Evolutionary conservation across 371 early-diverging fungal genomes (phyloP).

Genomic region (Rhizopus arrhizus): DNA sequence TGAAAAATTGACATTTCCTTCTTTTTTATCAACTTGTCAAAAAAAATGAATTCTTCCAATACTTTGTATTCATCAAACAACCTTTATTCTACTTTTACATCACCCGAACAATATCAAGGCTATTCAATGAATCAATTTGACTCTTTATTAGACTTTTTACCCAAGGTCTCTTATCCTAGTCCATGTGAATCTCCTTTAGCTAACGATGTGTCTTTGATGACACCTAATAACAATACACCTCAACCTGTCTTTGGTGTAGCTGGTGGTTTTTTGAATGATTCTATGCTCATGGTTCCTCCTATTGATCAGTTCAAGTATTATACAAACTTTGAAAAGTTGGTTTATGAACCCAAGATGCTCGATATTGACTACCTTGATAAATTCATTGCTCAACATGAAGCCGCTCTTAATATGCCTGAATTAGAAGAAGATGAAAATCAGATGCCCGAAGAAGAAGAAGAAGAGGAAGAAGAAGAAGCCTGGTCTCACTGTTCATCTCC

Average conservation of each 20-base stretch:
- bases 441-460: conserved; percentile 7
- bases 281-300: conserved; percentile 29
- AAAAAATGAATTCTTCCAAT: background rate
- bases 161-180: conserved; percentile 23
- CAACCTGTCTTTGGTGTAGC: conserved; percentile 1
- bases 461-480: conserved; percentile 3
- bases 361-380: conserved; percentile 27
- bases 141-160: conserved; percentile 3
- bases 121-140: conserved; percentile 26
- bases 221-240: background rate
- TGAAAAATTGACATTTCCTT: background rate
- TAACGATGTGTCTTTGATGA: conserved; percentile 7
- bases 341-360: conserved; percentile 4
- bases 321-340: background rate
- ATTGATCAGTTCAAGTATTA: conserved; percentile 19
- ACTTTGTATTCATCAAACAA: background rate
- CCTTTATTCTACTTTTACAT: conserved; percentile 9
- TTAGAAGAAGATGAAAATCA: conserved; percentile 4
- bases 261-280: background rate
- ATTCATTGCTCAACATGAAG: conserved; percentile 37
- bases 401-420: conserved; percentile 21
- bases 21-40: conserved; percentile 4
- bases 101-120: conserved; percentile 21
- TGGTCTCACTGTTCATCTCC: conserved; percentile 25
- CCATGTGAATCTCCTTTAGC: conserved; percentile 20